A percentile compares a stretch with the other conserved stretches of the same genome.
phyloP scores from a whole-genome alignment of 2,329 filamentous ascomycete genomes.

The Fusarium sp. region DNA sequence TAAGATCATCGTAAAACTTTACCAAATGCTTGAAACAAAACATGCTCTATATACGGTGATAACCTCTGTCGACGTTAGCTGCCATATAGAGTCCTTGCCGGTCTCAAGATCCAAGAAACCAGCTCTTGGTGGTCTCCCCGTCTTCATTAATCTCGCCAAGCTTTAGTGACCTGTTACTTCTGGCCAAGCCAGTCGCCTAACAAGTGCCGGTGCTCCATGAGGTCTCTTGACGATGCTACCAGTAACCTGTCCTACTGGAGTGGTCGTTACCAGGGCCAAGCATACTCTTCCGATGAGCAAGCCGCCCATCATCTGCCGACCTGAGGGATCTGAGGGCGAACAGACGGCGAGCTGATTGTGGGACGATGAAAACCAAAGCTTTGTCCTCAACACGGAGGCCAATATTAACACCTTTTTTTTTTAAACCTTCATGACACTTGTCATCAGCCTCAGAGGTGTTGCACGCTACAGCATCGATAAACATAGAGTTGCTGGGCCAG shows the following conservation, averaged over 20 bases:
- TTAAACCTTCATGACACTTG: neutral
- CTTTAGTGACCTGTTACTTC: neutral
- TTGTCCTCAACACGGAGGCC: neutral
- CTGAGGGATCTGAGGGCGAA: neutral
- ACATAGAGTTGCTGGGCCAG: conserved; percentile 8
- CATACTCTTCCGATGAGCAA: neutral
- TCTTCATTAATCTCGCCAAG: neutral
- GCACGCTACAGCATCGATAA: neutral
- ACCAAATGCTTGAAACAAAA: too few species aligned
- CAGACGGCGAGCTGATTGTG: neutral
- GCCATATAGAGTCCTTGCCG: neutral
- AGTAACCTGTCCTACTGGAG: neutral
- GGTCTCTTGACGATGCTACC: neutral
- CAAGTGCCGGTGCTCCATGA: neutral
- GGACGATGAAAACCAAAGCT: neutral
- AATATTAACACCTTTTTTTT: neutral
- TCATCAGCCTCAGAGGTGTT: neutral
- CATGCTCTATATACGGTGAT: too few species aligned
- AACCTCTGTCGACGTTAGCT: too few species aligned
- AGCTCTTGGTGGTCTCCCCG: neutral
- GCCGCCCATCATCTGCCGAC: neutral
- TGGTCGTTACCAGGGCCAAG: neutral
- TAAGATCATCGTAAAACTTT: neutral
- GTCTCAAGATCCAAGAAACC: neutral
- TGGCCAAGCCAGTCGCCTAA: neutral